Evolutionary conservation across 1,139 yeast species (phyloP).

Genomic region (Suhomyces panamericanus): DNA sequence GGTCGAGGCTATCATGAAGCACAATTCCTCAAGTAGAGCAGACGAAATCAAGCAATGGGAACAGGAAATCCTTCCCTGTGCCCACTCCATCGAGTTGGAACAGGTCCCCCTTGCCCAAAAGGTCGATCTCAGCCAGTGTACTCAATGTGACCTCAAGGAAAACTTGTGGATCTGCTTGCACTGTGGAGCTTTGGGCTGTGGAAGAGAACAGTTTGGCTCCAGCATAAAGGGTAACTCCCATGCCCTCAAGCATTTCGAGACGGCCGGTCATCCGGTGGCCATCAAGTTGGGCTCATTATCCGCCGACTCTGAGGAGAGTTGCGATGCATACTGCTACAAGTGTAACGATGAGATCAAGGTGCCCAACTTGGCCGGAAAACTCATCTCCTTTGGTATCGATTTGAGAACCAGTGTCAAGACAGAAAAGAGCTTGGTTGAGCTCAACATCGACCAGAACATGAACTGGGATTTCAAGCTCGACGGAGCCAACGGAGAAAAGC

Average conservation of each 20-base stretch:
- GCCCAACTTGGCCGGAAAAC: conserved; percentile 51
- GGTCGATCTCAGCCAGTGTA: conserved; percentile 52
- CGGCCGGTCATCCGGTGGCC: conserved; percentile 71
- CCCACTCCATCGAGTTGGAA: conserved; percentile 60
- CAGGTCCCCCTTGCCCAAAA: conserved; percentile 30
- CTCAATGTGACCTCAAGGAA: conserved; percentile 58
- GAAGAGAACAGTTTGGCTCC: conserved; percentile 84
- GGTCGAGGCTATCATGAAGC: conserved; percentile 53
- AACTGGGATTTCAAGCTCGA: conserved; percentile 91
- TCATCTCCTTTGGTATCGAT: conserved; percentile 70
- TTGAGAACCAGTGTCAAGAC: conserved; percentile 57
- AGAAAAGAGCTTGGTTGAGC: conserved; percentile 83
- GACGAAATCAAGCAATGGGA: conserved; percentile 92
- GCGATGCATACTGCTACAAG: conserved; percentile 83
- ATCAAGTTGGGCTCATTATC: conserved; percentile 89
- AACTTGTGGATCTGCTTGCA: conserved; percentile 89
- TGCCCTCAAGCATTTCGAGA: conserved; percentile 69
- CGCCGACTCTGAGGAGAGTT: conserved; percentile 49
- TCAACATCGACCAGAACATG: conserved; percentile 88
- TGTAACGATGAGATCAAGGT: conserved; percentile 90
- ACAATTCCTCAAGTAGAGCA: conserved; percentile 65
- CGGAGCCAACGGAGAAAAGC: conserved; percentile 65
- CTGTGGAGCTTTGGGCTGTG: conserved; percentile 91
- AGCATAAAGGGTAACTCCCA: conserved; percentile 91
- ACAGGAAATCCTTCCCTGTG: conserved; percentile 78